These are phyloP conservation scores for Scopulariopsis brevicaulis DNA, from an alignment of 2,329 filamentous ascomycete species.

Conservation along the genomic window DNA sequence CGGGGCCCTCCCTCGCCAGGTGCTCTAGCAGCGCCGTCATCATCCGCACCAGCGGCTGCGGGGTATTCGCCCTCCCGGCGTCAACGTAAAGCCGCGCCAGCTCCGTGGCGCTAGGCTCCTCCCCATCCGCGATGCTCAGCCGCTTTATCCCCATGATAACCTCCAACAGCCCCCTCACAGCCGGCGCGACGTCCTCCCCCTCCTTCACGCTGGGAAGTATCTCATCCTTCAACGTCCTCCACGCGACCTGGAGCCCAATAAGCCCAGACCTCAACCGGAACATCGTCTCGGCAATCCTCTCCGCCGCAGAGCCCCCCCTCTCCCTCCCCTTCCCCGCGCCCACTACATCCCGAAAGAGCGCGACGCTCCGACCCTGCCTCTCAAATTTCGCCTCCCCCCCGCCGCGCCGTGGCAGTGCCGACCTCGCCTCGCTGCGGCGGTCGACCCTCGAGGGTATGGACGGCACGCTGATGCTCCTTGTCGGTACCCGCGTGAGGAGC, in stretches of 20 bases:
- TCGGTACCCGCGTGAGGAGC: not conserved
- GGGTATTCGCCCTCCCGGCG: not conserved
- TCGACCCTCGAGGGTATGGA: not conserved
- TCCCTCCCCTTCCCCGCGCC: not conserved
- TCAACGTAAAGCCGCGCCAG: conserved; percentile 4
- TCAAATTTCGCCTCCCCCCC: not conserved
- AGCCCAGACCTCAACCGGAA: conserved; percentile 1
- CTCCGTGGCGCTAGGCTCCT: conserved; percentile 4
- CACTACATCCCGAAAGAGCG: not conserved
- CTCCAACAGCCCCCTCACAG: not conserved
- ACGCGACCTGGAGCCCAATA: not conserved
- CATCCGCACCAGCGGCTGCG: conserved; percentile 3
- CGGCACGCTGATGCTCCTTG: not conserved
- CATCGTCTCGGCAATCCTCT: not conserved
- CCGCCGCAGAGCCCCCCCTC: not conserved
- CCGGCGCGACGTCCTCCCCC: not conserved
- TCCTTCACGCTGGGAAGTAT: not conserved
- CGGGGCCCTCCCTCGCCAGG: not conserved
- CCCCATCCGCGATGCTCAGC: not conserved
- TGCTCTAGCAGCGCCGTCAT: conserved; percentile 3
- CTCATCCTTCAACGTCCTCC: not conserved
- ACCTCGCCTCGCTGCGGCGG: not conserved
- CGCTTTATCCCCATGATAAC: conserved; percentile 1
- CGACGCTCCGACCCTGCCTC: not conserved
- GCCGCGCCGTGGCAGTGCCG: not conserved